A percentile compares a stretch with the other conserved stretches of the same genome.
These are phyloP conservation scores for Lojkania enalia DNA, from an alignment of 2,329 filamentous ascomycete species.

Conservation along the genomic window DNA sequence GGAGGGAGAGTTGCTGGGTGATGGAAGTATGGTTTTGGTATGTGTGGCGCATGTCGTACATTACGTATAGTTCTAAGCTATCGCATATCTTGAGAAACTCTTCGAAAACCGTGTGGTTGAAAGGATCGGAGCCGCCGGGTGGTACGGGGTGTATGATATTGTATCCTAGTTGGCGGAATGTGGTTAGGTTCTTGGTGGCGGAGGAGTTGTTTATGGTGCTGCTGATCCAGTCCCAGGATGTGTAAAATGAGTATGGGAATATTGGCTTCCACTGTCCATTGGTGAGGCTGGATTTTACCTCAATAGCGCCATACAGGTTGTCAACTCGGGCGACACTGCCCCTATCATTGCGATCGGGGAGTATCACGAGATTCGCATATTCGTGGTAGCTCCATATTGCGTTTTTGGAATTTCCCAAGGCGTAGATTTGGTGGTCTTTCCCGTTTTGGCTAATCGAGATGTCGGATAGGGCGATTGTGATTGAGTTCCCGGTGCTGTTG, in stretches of 20 bases:
- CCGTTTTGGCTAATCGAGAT: neutral
- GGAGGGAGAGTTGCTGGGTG: constrained; percentile 40
- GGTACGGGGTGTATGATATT: constrained; percentile 54
- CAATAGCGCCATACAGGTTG: constrained; percentile 51
- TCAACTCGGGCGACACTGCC: constrained; percentile 55
- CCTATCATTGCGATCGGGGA: constrained; percentile 47
- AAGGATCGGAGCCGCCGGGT: constrained; percentile 45
- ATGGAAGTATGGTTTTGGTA: constrained; percentile 47
- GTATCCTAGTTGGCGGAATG: constrained; percentile 50
- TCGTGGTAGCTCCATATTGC: constrained; percentile 41
- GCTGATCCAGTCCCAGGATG: constrained; percentile 44
- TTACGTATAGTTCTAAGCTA: constrained; percentile 50
- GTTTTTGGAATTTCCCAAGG: constrained; percentile 10
- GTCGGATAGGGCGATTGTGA: neutral
- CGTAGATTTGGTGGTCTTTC: neutral
- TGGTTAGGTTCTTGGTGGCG: constrained; percentile 41
- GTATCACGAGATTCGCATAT: constrained; percentile 44
- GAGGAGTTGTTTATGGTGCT: constrained; percentile 25
- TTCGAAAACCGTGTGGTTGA: constrained; percentile 45
- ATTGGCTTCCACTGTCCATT: constrained; percentile 43
- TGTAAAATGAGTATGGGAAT: constrained; percentile 54
- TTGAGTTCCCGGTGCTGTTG: constrained; percentile 34
- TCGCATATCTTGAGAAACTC: constrained; percentile 51
- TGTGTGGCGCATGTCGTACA: constrained; percentile 52
- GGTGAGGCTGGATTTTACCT: constrained; percentile 42